These are phyloP conservation scores for Fusarium euwallaceae DNA, from an alignment of 2,329 filamentous ascomycete species.

Conservation along the genomic window DNA sequence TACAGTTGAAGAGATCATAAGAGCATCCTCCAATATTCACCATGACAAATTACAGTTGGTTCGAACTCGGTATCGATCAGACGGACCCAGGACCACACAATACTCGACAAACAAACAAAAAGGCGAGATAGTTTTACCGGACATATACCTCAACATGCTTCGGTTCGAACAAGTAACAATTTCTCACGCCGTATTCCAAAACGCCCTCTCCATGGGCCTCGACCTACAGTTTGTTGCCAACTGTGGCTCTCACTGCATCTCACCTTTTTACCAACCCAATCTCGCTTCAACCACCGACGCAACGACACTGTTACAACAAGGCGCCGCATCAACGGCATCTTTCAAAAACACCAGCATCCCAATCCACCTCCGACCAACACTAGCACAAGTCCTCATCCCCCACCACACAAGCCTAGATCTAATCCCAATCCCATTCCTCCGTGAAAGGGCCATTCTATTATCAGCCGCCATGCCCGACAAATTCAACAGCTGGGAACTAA, in stretches of 20 bases:
- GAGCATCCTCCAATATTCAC: not conserved
- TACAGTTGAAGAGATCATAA: not conserved
- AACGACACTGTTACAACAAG: constrained; percentile 10
- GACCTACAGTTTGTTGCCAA: constrained; percentile 20
- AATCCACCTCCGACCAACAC: constrained; percentile 39
- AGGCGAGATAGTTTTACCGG: not conserved
- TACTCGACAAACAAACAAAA: not conserved
- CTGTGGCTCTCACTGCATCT: constrained; percentile 31
- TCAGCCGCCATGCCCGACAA: constrained; percentile 37
- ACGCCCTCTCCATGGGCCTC: constrained; percentile 37
- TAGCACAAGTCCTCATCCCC: constrained; percentile 44
- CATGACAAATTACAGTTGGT: not conserved
- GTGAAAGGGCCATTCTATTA: constrained; percentile 45
- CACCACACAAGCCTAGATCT: constrained; percentile 45
- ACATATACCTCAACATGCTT: constrained; percentile 31
- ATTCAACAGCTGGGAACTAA: constrained; percentile 44
- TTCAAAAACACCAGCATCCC: constrained; percentile 26
- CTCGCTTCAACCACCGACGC: constrained; percentile 13
- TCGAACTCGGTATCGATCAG: not conserved
- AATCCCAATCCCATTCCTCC: constrained; percentile 43
- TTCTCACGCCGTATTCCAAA: constrained; percentile 38
- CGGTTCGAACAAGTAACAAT: constrained; percentile 33
- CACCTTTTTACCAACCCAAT: constrained; percentile 43
- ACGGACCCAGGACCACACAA: not conserved
- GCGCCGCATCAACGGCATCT: rapidly evolving